These are phyloP conservation scores for Peniophora sp. DNA, from an alignment of 1,284 basidiomycete species.

Conservation along the genomic window DNA sequence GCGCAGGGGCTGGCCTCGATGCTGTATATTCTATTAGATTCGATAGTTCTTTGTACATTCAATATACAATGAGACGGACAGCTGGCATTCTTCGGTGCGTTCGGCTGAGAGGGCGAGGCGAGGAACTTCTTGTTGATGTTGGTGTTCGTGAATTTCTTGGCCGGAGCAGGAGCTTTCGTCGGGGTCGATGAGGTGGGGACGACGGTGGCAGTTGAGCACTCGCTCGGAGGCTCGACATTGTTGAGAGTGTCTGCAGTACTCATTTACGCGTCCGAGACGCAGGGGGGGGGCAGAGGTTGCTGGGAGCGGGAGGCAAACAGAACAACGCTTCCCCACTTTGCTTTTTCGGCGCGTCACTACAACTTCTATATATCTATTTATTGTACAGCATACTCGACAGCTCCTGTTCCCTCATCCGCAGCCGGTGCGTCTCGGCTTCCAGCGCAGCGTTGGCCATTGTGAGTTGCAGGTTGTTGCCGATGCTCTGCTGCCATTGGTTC, in stretches of 20 bases:
- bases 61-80: no score
- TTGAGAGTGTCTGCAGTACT: no score
- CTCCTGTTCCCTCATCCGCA: constrained; percentile 52
- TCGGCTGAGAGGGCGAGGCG: constrained; percentile 38
- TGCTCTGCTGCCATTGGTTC: constrained; percentile 82
- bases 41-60: constrained; percentile 6
- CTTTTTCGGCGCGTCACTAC: not conserved
- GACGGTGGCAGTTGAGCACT: no score
- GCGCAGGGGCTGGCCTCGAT: constrained; percentile 38
- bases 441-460: constrained; percentile 88
- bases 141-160: constrained; percentile 82
- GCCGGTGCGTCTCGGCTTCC: constrained; percentile 60
- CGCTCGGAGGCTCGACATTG: no score
- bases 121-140: constrained; percentile 94
- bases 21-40: constrained; percentile 58
- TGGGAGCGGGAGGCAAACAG: no score
- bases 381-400: constrained; percentile 31
- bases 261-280: no score
- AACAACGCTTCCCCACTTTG: no score
- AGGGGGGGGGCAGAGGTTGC: no score
- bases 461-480: constrained; percentile 82
- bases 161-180: constrained; percentile 20
- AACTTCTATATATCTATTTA: not conserved
- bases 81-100: constrained; percentile 39
- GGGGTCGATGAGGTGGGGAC: no score